Conservation (phyloP, 305 asterid genomes). For the Plantago rigida region DNA sequence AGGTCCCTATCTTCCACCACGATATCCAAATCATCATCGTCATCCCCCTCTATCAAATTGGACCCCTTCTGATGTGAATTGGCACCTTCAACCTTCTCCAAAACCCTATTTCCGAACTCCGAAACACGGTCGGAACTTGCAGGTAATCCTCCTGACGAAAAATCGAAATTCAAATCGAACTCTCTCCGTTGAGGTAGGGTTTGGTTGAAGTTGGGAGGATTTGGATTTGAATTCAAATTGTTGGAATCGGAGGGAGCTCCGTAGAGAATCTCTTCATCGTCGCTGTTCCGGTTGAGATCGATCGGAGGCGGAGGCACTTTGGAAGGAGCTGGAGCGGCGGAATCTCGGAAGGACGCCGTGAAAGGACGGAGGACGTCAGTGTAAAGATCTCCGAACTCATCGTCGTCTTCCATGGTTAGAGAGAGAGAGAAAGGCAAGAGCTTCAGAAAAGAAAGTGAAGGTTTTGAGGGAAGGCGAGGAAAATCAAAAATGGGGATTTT, state of each 20-base stretch:
- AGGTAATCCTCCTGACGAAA: conserved; percentile 26
- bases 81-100: conserved; percentile 41
- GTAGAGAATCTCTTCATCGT: conserved; percentile 23
- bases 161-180: conserved; percentile 41
- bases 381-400: conserved; percentile 96
- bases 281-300: conserved; percentile 21
- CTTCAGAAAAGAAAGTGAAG: too few relatives aligned
- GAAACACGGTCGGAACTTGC: conserved; percentile 26
- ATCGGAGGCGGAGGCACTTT: conserved; percentile 26
- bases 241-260: conserved; percentile 29
- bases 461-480: too few relatives aligned
- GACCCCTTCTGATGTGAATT: conserved; percentile 27
- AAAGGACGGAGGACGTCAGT: conserved; percentile 74
- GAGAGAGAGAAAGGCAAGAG: too few relatives aligned
- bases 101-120: conserved; percentile 44
- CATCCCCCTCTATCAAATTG: conserved; percentile 38
- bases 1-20: conserved; percentile 59
- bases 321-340: conserved; percentile 19
- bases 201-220: conserved; percentile 26
- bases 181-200: conserved; percentile 35
- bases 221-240: conserved; percentile 23
- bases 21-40: conserved; percentile 49
- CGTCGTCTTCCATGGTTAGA: conserved; percentile 48
- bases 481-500: too few relatives aligned
- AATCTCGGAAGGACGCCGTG: conserved; percentile 38